phyloP scores from a whole-genome alignment of 441 rosid species.

The Daphne laureola region DNA sequence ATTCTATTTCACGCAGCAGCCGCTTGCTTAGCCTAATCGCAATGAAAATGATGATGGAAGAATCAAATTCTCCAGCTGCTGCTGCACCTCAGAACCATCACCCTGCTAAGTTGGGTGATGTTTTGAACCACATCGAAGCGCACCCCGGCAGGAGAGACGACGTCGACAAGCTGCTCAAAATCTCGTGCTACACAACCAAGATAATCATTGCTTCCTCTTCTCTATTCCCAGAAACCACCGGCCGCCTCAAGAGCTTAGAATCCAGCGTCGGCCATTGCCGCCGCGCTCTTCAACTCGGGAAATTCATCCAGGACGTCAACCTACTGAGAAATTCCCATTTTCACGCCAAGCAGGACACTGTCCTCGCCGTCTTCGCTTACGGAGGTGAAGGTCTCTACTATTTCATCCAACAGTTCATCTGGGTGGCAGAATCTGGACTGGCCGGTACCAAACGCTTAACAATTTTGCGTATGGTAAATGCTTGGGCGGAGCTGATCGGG shows the following conservation, averaged over 20 bases:
- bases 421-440: conserved; percentile 72
- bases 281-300: conserved; percentile 79
- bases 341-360: conserved; percentile 28
- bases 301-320: conserved; percentile 74
- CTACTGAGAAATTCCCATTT: conserved; percentile 38
- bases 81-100: conserved; percentile 6
- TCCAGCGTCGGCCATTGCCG: conserved; percentile 82
- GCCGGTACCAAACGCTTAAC: conserved; percentile 39
- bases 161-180: conserved; percentile 78
- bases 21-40: too few relatives aligned
- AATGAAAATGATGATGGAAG: conserved; percentile 22
- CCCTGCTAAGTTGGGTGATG: conserved; percentile 28
- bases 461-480: conserved; percentile 49
- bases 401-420: conserved; percentile 70
- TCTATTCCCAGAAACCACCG: conserved; percentile 30
- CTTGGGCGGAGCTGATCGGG: conserved; percentile 74
- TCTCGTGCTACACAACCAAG: conserved; percentile 73
- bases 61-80: conserved; percentile 14
- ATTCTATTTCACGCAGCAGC: too few relatives aligned
- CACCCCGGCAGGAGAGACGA: conserved; percentile 77
- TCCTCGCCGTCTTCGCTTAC: conserved; percentile 48
- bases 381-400: conserved; percentile 80
- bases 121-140: conserved; percentile 56
- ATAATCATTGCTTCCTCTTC: conserved; percentile 59
- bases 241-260: conserved; percentile 67